Evolutionary conservation across 441 rosid genomes (phyloP), one percentile per base, ranked within the genome.

Genomic region (Flueggea neowawraea): DNA sequence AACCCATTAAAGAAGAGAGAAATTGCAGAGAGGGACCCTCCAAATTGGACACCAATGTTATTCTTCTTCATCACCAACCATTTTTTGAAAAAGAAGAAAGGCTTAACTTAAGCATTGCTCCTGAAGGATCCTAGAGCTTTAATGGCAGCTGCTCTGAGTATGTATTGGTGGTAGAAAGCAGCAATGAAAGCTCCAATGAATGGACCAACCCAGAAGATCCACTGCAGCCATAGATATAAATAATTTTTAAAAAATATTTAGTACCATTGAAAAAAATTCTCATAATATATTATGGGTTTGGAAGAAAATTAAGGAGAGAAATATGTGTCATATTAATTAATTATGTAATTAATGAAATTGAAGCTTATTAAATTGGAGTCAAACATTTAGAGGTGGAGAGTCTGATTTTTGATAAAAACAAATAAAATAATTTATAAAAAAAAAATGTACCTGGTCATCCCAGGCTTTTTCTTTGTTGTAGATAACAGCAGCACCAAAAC

Each of bases 401-500:
- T 22, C 2, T 22, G 2, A 22, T 22, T 22, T 22, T 22, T 2
- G 28, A 22, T 22, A 22, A 22, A 22, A 22, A 22, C 28, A 22
- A 22, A 22, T 22, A 22, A 32, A 1, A n/a, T n/a, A 28, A 51
- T 33, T 12, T 14, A 13, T 22, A 9, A 31, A n/a, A 8, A 52
- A 52, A 43, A 43, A 11, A 51, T 54, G 31, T 78, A 87, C 95
- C 65, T 88, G 96, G 60, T 89, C 90, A 65, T 86, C 91, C 95
- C 95, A 88, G 16, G 85, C 86, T 67, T 85, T 84, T 0, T 77
- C 80, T n/a, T 75, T 9, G 84, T 84, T 81, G 83, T 71, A 84
- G 32, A 88, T 82, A 52, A 88, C 88, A 32, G 95, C 95, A 54
- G 95, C 95, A 54, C 95, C 95, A 6, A 88, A 80, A 59, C 95